A percentile compares a stretch with the other conserved stretches of the same genome.
phyloP scores from a whole-genome alignment of 345 rosid species.

The Salix caprea region DNA sequence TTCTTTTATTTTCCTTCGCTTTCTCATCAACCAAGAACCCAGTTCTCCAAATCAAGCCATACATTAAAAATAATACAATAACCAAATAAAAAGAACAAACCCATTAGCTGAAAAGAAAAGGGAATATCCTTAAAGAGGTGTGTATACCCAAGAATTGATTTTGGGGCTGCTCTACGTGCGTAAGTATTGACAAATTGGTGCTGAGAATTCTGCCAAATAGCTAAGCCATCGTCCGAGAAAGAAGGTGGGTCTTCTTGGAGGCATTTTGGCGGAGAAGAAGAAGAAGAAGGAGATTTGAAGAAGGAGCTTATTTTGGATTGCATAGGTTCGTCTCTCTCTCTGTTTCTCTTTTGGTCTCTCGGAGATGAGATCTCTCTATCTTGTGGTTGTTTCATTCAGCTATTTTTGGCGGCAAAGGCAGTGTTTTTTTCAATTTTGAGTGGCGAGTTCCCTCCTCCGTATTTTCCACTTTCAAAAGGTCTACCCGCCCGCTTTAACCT shows the following conservation, averaged over 20 bases:
- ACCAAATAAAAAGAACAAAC: background rate
- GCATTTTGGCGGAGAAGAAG: constrained; percentile 12
- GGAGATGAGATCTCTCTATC: background rate
- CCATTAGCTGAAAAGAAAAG: background rate
- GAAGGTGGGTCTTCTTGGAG: constrained; percentile 3
- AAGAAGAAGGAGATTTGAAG: constrained; percentile 50
- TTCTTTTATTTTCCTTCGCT: background rate
- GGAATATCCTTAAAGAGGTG: too few species aligned
- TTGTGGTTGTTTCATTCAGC: background rate
- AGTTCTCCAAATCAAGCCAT: background rate
- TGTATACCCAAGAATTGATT: constrained; percentile 7
- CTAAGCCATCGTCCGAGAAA: constrained; percentile 36
- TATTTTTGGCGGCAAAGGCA: too few species aligned
- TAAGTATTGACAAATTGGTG: constrained; percentile 43
- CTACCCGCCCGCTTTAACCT: background rate
- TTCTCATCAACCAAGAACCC: background rate
- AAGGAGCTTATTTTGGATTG: constrained; percentile 74
- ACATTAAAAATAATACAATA: background rate
- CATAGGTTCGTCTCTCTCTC: constrained; percentile 14
- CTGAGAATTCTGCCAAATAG: constrained; percentile 35
- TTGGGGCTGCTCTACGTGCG: constrained; percentile 44
- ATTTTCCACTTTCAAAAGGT: background rate
- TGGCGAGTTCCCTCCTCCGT: background rate
- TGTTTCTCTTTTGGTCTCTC: background rate
- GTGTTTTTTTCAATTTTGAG: background rate